A percentile compares a stretch with the other conserved stretches of the same genome.
These are phyloP conservation scores for Thelonectria olida DNA, from an alignment of 2,329 filamentous ascomycete species.

Conservation along the genomic window DNA sequence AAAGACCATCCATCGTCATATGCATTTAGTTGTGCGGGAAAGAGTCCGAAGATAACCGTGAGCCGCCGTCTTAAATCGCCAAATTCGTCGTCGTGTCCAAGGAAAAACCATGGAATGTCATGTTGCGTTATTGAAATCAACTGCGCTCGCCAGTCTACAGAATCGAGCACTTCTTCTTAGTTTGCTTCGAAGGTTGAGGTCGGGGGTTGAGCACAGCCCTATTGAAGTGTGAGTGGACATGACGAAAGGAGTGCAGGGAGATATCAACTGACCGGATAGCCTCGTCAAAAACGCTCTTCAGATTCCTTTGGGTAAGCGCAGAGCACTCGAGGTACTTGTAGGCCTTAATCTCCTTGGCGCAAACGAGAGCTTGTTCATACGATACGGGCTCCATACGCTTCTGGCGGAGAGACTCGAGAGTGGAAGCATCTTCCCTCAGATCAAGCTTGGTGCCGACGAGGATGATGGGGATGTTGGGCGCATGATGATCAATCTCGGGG, in stretches of 20 bases:
- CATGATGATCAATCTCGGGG: conserved; percentile 97
- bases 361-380: conserved; percentile 88
- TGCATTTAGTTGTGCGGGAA: conserved; percentile 30
- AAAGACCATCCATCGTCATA: conserved; percentile 40
- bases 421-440: conserved; percentile 87
- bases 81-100: conserved; percentile 36
- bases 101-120: conserved; percentile 32
- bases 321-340: conserved; percentile 99
- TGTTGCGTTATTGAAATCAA: conserved; percentile 35
- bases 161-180: conserved; percentile 75
- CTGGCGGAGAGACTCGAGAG: conserved; percentile 81
- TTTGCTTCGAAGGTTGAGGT: conserved; percentile 65
- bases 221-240: conserved; percentile 41
- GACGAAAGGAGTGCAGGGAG: not conserved
- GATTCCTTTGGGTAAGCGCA: conserved; percentile 91
- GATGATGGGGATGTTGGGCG: conserved; percentile 94
- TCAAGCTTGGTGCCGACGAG: conserved; percentile 97
- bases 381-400: conserved; percentile 98
- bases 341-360: conserved; percentile 93
- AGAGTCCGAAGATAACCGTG: conserved; percentile 36
- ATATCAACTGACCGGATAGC: conserved; percentile 83
- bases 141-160: conserved; percentile 58
- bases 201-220: conserved; percentile 79
- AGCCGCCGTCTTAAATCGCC: conserved; percentile 39
- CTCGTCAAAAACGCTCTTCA: conserved; percentile 99